Base-by-base conservation (phyloP, 352 stramenopile genomes). In the Phytopythium aichiense region DNA sequence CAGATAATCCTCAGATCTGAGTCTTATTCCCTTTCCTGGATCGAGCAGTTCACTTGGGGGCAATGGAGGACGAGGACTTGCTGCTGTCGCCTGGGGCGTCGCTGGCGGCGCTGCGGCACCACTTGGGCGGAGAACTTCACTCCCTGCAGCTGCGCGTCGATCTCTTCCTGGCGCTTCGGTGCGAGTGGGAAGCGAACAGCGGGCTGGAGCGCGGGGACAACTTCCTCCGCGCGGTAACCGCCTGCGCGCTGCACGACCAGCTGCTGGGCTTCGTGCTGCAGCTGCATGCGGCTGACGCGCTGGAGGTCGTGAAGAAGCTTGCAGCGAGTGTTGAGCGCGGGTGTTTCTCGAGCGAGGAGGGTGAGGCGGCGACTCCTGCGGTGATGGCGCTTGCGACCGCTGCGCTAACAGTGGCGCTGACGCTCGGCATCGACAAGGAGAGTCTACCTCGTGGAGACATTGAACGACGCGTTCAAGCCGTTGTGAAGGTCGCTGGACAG, bases 191-290 rank as follows among this genome's bases (percentile, higher is more conserved):
- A n/a, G 33, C 30, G 23, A 5, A 20, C 4, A 49, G 43, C 13
- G 28, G 43, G 7, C 30, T 18, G 42, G 35, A 67, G 23, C 53
- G 49, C 20, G 40, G 46, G 13, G 64, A 46, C 11, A 9, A 25
- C 2, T 74, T 79, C 42, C 45, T 79, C 28, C 51, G 67, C 37
- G 57, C 69, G 22, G 50, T 78, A 4, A 57, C 72, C 16, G 66
- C 60, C 8, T 67, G 56, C 43, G 30, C 52, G 65, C 58, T 77
- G 52, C 68, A 84, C 31, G 50, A 58, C 22, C 51, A 71, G 6
- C 68, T 88, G 28, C 18, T 72, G 53, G n/a, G 30, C 1, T 66
- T 56, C 49, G 33, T 87, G 33, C 50, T 89, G 37, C 75, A 76
- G 22, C 55, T 54, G 18, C 63, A 82, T 35, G 57, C 30, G 25